Base-by-base conservation (phyloP, 805 yeast species). In the Scheffersomyces lignosus region DNA sequence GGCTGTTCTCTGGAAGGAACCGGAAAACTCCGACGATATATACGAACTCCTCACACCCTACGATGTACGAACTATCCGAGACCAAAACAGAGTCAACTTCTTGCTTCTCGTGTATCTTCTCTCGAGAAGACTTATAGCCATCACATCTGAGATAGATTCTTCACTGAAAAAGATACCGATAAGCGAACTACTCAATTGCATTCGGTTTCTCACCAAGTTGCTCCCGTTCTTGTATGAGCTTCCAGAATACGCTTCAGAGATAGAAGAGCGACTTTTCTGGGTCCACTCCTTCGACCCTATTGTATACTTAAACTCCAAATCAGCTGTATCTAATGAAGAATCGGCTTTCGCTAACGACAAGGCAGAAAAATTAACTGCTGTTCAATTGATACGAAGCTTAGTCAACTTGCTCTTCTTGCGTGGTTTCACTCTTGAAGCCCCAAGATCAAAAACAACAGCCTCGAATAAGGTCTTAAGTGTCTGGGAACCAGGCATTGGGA, bases 401-500 rank as follows among this genome's bases (percentile, higher is more conserved):
- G 24, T 20, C 7, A 10, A 20, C 24, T 20, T 20, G 24, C 24
- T 20, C 24, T 20, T 20, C 10, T 7, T 20, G 10, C 7, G 24
- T 7, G 10, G 9, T 20, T 20, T 20, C 24, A 20, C 24, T 10
- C 7, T 20, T 7, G 24, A 20, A 7, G 24, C 24, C 24, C 24
- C 24, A 7, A 20, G 24, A 20, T 20, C 24, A 7, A 20, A 20
- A 10, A n/a, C n/a, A n/a, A n/a, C n/a, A n/a, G n/a, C n/a, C n/a
- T 20, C 59, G 18, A 59, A 62, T 5, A 45, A 56, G 3, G 71
- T 71, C 16, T 62, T 60, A 34, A 44, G 65, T 5, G 66, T 83
- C 1, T 89, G 96, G 96, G 95, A 86, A 48, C 78, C 84, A 3
- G 96, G 96, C 4, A 71, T 89, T 22, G 90, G 87, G 2, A 61